Conservation (phyloP, 2,329 filamentous ascomycete species). For the Graphium sp. region DNA sequence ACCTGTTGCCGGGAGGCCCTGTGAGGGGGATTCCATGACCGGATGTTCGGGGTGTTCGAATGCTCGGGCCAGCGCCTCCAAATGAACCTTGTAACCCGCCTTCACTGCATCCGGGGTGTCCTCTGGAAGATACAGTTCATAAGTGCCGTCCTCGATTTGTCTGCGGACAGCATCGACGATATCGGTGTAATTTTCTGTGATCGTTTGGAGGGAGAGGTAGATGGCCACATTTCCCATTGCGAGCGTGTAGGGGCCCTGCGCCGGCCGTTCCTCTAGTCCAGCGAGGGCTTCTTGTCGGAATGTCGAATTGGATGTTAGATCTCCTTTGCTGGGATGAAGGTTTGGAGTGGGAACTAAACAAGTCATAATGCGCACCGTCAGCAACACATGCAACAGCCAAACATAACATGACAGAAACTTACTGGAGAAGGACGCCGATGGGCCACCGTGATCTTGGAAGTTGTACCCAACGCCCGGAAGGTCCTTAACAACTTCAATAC, state of each 20-base stretch:
- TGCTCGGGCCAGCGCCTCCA: constrained; percentile 9
- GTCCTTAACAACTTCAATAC: constrained; percentile 24
- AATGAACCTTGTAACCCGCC: constrained; percentile 11
- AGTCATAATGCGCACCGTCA: too few species aligned
- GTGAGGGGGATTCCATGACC: constrained; percentile 12
- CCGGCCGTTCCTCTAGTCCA: constrained; percentile 13
- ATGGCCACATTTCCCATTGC: constrained; percentile 14
- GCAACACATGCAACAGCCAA: neutral
- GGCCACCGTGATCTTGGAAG: constrained; percentile 34
- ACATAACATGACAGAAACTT: constrained; percentile 1
- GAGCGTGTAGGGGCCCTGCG: constrained; percentile 18
- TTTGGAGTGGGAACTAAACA: constrained; percentile 1
- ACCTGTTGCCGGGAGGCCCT: constrained; percentile 7
- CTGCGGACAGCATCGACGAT: constrained; percentile 10
- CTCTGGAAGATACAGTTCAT: constrained; percentile 7
- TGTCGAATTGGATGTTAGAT: constrained; percentile 4
- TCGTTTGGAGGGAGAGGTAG: constrained; percentile 12
- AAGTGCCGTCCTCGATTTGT: constrained; percentile 9
- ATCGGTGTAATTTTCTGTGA: constrained; percentile 8
- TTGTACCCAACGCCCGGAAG: constrained; percentile 41
- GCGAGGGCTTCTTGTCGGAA: constrained; percentile 10
- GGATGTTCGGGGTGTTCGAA: constrained; percentile 13
- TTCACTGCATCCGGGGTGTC: constrained; percentile 8
- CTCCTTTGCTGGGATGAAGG: constrained; percentile 1
- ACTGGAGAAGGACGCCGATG: constrained; percentile 6